Percentiles rank a stretch among this genome's conserved stretches.
Evolutionary conservation across 2,329 filamentous ascomycete genomes (phyloP).

Genomic region (Dothiorella sarmentorum): DNA sequence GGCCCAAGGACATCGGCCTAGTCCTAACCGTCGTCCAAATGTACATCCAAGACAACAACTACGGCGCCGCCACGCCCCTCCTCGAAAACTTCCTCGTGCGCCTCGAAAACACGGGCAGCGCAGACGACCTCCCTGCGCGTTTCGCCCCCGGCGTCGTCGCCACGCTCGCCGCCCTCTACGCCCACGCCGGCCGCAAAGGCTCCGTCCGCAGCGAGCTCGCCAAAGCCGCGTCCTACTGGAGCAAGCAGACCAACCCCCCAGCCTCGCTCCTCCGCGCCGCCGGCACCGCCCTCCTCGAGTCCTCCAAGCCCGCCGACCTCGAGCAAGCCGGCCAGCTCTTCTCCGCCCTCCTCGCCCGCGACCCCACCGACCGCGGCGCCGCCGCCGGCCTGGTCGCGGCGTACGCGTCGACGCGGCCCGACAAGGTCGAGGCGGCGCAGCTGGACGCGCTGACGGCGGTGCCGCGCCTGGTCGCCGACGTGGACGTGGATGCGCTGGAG

Average conservation of each 20-base stretch:
- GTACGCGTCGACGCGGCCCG: slow-evolving; percentile 60
- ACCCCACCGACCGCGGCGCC: slow-evolving; percentile 65
- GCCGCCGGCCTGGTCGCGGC: slow-evolving; percentile 84
- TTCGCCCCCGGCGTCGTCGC: slow-evolving; percentile 84
- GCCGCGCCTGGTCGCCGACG: slow-evolving; percentile 56
- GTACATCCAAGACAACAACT: slow-evolving; percentile 69
- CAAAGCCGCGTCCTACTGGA: slow-evolving; percentile 80
- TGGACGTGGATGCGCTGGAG: slow-evolving; percentile 63
- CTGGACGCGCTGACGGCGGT: slow-evolving; percentile 59
- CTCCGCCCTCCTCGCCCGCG: slow-evolving; percentile 61
- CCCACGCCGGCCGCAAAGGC: slow-evolving; percentile 66
- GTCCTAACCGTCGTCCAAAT: slow-evolving; percentile 77
- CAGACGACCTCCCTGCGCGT: slow-evolving; percentile 64
- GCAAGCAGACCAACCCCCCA: slow-evolving; percentile 47
- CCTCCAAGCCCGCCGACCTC: slow-evolving; percentile 65
- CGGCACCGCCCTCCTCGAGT: slow-evolving; percentile 77
- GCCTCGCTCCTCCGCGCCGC: slow-evolving; percentile 74
- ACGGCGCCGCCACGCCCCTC: slow-evolving; percentile 68
- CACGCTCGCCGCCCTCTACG: slow-evolving; percentile 74
- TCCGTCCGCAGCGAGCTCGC: slow-evolving; percentile 71
- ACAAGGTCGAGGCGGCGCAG: slow-evolving; percentile 52
- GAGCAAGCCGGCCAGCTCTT: slow-evolving; percentile 75
- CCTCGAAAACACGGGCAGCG: slow-evolving; percentile 60
- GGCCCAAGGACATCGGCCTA: slow-evolving; percentile 77
- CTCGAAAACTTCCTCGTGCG: slow-evolving; percentile 72